These are phyloP conservation scores for Calonectria honghensis DNA, from an alignment of 2,329 filamentous ascomycete species.

Conservation along the genomic window DNA sequence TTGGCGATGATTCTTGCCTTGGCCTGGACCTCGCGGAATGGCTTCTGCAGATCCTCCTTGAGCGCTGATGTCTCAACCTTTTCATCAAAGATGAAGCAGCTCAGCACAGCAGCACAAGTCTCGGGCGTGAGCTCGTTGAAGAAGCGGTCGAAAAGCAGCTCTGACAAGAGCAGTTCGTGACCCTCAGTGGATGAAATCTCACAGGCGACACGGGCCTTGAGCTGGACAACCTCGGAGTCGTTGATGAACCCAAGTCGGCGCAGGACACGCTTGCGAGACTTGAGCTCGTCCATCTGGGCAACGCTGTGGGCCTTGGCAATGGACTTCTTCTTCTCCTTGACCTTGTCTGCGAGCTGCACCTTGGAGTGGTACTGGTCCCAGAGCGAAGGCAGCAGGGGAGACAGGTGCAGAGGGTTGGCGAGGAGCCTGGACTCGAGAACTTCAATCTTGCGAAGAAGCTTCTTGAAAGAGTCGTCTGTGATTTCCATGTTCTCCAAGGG, in stretches of 20 bases:
- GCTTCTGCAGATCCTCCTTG: constrained; percentile 90
- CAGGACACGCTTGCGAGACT: constrained; percentile 95
- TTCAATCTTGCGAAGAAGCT: constrained; percentile 95
- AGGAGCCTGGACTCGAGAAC: constrained; percentile 93
- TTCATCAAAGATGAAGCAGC: constrained; percentile 98
- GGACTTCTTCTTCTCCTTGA: constrained; percentile 91
- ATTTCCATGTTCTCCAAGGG: constrained; percentile 98
- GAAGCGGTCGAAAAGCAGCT: constrained; percentile 96
- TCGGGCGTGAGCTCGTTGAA: constrained; percentile 97
- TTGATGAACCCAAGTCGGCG: constrained; percentile 97
- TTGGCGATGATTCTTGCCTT: constrained; percentile 94
- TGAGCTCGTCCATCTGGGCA: constrained; percentile 95
- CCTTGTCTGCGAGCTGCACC: constrained; percentile 83
- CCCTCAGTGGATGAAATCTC: constrained; percentile 95
- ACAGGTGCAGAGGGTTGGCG: constrained; percentile 93
- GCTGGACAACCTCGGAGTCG: constrained; percentile 94
- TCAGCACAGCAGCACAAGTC: constrained; percentile 88
- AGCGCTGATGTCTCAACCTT: constrained; percentile 87
- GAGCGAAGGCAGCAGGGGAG: constrained; percentile 86
- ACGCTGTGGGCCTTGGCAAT: constrained; percentile 91
- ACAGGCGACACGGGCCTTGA: constrained; percentile 97
- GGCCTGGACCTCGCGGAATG: constrained; percentile 88
- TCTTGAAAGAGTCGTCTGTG: constrained; percentile 93
- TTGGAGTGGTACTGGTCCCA: constrained; percentile 93
- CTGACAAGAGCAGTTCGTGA: constrained; percentile 93